A percentile compares a stretch with the other conserved stretches of the same genome.
These are phyloP conservation scores for Naematelia encephala DNA, from an alignment of 768 basidiomycete species.

Conservation along the genomic window DNA sequence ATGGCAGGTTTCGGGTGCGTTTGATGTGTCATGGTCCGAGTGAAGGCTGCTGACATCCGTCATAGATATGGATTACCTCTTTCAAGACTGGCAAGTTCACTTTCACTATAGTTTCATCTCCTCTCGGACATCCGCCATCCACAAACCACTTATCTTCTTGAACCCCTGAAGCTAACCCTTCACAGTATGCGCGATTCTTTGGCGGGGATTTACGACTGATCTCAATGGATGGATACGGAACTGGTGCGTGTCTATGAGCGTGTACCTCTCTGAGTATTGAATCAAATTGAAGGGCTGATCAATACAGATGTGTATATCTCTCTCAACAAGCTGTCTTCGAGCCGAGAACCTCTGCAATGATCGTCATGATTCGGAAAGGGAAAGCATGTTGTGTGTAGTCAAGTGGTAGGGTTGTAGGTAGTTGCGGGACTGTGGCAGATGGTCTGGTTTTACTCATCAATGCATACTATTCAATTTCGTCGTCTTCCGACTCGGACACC, in stretches of 20 bases:
- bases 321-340: slow-evolving; percentile 45
- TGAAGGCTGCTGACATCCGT: background rate
- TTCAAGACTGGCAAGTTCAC: slow-evolving; percentile 78
- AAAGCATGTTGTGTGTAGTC: background rate
- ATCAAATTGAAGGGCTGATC: no score
- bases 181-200: slow-evolving; percentile 95
- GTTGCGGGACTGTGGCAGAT: background rate
- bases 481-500: no score
- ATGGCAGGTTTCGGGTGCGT: slow-evolving; percentile 75
- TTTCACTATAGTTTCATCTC: background rate
- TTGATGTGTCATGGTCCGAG: background rate
- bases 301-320: slow-evolving; percentile 43
- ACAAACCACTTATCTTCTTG: slow-evolving; percentile 6
- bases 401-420: background rate
- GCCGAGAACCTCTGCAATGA: slow-evolving; percentile 9
- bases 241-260: slow-evolving; percentile 39
- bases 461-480: no score
- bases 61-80: slow-evolving; percentile 87
- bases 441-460: no score
- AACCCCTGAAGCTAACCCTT: slow-evolving; percentile 51
- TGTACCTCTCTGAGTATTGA: no score
- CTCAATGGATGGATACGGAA: slow-evolving; percentile 80
- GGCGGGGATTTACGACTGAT: slow-evolving; percentile 80
- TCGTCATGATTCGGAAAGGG: background rate
- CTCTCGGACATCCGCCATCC: slow-evolving; percentile 2